phyloP scores from a whole-genome alignment of 495 filamentous ascomycete species.

The Penicillium daleae region DNA sequence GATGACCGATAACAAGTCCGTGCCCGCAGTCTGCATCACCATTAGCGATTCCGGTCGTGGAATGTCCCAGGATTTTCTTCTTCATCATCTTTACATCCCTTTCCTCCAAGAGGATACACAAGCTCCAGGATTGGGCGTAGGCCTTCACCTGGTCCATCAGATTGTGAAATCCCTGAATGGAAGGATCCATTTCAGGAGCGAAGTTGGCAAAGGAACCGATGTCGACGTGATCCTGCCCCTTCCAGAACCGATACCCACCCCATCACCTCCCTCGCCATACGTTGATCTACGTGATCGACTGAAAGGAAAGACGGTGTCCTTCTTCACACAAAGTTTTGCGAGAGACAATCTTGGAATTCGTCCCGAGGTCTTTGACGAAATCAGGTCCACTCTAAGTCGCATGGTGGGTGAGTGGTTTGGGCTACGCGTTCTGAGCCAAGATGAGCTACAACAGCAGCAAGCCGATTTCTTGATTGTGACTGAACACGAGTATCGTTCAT shows the following conservation, averaged over 20 bases:
- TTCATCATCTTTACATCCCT: slow-evolving; percentile 66
- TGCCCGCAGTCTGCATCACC: slow-evolving; percentile 43
- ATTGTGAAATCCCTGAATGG: slow-evolving; percentile 64
- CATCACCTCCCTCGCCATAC: slow-evolving; percentile 3
- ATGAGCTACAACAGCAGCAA: slow-evolving; percentile 23
- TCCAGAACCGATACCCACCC: slow-evolving; percentile 6
- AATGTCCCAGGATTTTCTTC: slow-evolving; percentile 70
- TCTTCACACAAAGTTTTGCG: slow-evolving; percentile 26
- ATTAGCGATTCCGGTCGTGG: slow-evolving; percentile 70
- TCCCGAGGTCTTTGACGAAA: slow-evolving; percentile 19
- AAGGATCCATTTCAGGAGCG: slow-evolving; percentile 60
- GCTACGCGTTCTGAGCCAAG: slow-evolving; percentile 33
- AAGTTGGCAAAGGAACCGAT: slow-evolving; percentile 60
- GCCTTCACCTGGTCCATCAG: slow-evolving; percentile 69
- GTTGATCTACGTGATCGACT: slow-evolving; percentile 17
- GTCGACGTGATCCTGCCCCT: slow-evolving; percentile 51
- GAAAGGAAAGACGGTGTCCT: slow-evolving; percentile 29
- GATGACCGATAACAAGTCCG: slow-evolving; percentile 23
- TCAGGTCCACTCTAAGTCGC: slow-evolving; percentile 20
- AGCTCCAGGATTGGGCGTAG: slow-evolving; percentile 68
- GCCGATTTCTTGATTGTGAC: slow-evolving; percentile 31
- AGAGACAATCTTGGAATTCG: slow-evolving; percentile 21
- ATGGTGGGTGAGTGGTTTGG: slow-evolving; percentile 40
- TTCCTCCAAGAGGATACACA: slow-evolving; percentile 73
- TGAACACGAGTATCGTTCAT: slow-evolving; percentile 26